Evolutionary conservation across 1,284 basidiomycete genomes (phyloP).

Genomic region (Farysia itapuensis): DNA sequence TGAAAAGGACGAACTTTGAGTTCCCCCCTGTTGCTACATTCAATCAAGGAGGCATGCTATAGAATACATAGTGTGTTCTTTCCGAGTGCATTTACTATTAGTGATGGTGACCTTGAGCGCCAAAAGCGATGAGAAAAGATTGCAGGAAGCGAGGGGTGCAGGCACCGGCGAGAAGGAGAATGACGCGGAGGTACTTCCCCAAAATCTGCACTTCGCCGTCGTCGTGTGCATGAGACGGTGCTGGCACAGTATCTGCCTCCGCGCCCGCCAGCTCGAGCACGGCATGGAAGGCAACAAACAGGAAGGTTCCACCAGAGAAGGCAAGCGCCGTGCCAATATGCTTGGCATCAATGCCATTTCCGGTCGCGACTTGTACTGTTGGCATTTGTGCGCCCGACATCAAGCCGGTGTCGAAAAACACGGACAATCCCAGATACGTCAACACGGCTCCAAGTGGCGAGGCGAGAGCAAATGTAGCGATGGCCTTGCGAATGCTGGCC

Average conservation of each 20-base stretch:
- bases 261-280: slow-evolving; percentile 48
- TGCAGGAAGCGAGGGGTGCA: slow-evolving; percentile 26
- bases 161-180: slow-evolving; percentile 11
- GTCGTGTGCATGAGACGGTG: background rate
- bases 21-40: background rate
- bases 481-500: slow-evolving; percentile 38
- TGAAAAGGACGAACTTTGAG: background rate
- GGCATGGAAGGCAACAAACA: slow-evolving; percentile 80
- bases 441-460: slow-evolving; percentile 47
- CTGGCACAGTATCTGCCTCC: slow-evolving; percentile 15
- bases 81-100: no score
- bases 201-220: slow-evolving; percentile 17
- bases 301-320: slow-evolving; percentile 86
- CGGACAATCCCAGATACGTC: slow-evolving; percentile 15
- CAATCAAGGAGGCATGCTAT: no score
- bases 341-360: no score
- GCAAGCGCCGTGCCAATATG: slow-evolving; percentile 72
- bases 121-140: slow-evolving; percentile 5
- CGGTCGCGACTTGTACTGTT: no score
- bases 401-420: slow-evolving; percentile 10
- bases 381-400: background rate
- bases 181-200: slow-evolving; percentile 22
- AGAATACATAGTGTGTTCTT: no score
- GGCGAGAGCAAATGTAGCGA: slow-evolving; percentile 43
- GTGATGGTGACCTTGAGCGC: slow-evolving; percentile 15